Percentiles rank a stretch among this genome's conserved stretches.
These are phyloP conservation scores for Hanseniaspora uvarum DNA, from an alignment of 1,139 yeast species.

Conservation along the genomic window DNA sequence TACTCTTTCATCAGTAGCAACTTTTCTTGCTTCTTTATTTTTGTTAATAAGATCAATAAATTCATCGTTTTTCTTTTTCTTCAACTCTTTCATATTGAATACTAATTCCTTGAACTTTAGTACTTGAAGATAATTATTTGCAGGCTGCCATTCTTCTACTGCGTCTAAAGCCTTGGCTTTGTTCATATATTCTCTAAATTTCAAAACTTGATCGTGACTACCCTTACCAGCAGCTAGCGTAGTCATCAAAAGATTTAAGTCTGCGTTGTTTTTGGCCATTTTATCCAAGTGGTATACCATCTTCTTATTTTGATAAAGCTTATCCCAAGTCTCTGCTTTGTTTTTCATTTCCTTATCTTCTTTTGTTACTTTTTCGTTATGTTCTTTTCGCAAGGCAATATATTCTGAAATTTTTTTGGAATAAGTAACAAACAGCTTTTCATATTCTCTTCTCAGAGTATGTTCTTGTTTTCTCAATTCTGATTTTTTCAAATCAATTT, in stretches of 20 bases:
- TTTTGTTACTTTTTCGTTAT: constrained; percentile 18
- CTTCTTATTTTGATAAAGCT: constrained; percentile 54
- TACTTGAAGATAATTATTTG: constrained; percentile 4
- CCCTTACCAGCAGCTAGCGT: constrained; percentile 78
- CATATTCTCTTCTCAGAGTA: constrained; percentile 18
- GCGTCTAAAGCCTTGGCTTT: constrained; percentile 71
- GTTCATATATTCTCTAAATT: constrained; percentile 68
- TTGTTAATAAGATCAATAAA: constrained; percentile 1
- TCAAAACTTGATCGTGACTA: constrained; percentile 53
- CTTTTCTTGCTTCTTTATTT: constrained; percentile 10
- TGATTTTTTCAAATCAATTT: constrained; percentile 13
- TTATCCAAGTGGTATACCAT: constrained; percentile 76
- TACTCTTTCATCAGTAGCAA: background rate
- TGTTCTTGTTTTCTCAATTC: constrained; percentile 19
- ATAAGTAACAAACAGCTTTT: constrained; percentile 14
- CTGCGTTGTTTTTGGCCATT: constrained; percentile 64
- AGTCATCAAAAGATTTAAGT: constrained; percentile 62
- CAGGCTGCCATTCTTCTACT: constrained; percentile 5
- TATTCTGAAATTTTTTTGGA: constrained; percentile 17
- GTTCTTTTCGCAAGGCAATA: constrained; percentile 19
- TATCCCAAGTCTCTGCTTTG: constrained; percentile 17
- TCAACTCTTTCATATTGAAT: background rate
- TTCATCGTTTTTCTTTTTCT: constrained; percentile 18
- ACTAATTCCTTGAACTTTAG: constrained; percentile 1
- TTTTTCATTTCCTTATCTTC: background rate